A percentile compares a stretch with the other conserved stretches of the same genome.
phyloP scores from a whole-genome alignment of 2,329 filamentous ascomycete genomes.

The Trichoderma koningiopsis region DNA sequence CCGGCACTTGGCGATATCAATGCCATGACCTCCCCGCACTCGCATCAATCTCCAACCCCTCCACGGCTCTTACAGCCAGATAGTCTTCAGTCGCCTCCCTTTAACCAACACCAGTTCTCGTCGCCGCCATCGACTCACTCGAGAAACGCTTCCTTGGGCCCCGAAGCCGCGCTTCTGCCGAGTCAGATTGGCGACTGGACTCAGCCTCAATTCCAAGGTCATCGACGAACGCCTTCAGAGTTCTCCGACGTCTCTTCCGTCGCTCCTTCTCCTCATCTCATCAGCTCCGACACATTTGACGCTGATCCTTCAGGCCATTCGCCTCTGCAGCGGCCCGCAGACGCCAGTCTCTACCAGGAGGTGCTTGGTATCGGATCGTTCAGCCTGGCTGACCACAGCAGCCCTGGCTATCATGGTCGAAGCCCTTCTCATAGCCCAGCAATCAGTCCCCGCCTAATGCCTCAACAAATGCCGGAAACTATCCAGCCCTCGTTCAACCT shows the following conservation, averaged over 20 bases:
- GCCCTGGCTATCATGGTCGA: constrained; percentile 68
- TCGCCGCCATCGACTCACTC: constrained; percentile 54
- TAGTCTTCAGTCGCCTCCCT: constrained; percentile 56
- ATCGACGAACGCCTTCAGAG: constrained; percentile 85
- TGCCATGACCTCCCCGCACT: constrained; percentile 58
- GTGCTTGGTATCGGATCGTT: constrained; percentile 78
- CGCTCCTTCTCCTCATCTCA: constrained; percentile 79
- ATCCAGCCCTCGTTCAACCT: constrained; percentile 51
- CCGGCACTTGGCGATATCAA: constrained; percentile 50
- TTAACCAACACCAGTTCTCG: constrained; percentile 59
- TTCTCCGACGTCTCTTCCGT: constrained; percentile 88
- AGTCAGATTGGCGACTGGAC: constrained; percentile 57
- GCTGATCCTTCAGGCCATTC: constrained; percentile 71
- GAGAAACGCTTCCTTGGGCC: constrained; percentile 58
- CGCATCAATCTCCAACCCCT: constrained; percentile 59
- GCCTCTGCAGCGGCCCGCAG: constrained; percentile 75
- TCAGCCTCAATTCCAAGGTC: constrained; percentile 70
- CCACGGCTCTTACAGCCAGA: constrained; percentile 58
- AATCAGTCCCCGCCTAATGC: constrained; percentile 63
- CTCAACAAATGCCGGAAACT: constrained; percentile 58
- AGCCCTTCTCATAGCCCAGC: constrained; percentile 78
- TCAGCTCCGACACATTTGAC: constrained; percentile 78
- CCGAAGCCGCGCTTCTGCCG: constrained; percentile 58
- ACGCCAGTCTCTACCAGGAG: constrained; percentile 73
- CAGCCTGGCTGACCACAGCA: constrained; percentile 72